These are phyloP conservation scores for Cicer chorassanicum DNA, from an alignment of 306 rosid genomes.

Conservation along the genomic window DNA sequence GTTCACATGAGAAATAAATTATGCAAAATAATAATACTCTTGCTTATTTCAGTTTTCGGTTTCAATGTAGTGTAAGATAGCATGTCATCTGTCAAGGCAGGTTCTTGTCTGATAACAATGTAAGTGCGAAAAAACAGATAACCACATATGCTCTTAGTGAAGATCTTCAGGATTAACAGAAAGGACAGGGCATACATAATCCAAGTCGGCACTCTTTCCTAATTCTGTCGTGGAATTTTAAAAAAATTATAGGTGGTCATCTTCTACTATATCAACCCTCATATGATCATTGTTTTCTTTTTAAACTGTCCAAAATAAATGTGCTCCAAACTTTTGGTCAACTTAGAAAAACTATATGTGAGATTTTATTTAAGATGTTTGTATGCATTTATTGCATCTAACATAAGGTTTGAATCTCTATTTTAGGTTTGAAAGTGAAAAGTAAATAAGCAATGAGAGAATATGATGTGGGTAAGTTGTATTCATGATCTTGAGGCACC, in stretches of 20 bases:
- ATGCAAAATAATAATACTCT: slow-evolving; percentile 14
- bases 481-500: no score
- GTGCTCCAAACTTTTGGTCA: background rate
- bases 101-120: slow-evolving; percentile 31
- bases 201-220: background rate
- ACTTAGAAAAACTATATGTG: background rate
- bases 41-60: slow-evolving; percentile 19
- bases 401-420: no score
- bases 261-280: background rate
- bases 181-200: background rate
- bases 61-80: slow-evolving; percentile 13
- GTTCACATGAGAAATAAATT: slow-evolving; percentile 41
- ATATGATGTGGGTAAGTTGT: no score
- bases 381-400: no score
- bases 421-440: no score
- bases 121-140: slow-evolving; percentile 5
- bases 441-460: no score
- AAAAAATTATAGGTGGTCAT: background rate
- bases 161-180: background rate
- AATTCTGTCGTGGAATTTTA: background rate
- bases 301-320: background rate
- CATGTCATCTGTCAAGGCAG: slow-evolving; percentile 23
- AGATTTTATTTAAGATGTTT: background rate
- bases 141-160: background rate
- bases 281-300: background rate